Base-by-base conservation (phyloP, 768 basidiomycete genomes). In the Podaxis sp. region DNA sequence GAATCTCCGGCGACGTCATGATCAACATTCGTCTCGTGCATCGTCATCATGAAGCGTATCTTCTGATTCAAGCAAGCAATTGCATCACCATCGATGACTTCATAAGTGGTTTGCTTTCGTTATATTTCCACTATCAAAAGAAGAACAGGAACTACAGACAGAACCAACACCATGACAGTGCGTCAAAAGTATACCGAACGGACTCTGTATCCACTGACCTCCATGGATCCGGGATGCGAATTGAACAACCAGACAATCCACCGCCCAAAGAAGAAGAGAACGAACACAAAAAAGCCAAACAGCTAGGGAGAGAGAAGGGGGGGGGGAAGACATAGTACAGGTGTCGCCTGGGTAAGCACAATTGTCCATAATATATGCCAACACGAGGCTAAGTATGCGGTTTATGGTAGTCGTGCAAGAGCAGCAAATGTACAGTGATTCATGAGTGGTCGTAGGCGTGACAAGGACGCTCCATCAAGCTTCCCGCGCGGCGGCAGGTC, bases 221-320 rank as follows among this genome's bases (percentile, higher is more conserved):
- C 42, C 21, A n/a, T 7, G 32, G 28, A 38, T 37, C 50, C 23
- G 35, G 32, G 35, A 54, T 48, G 44, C 23, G 32, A 54, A 46
- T 27, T 18, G 52, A 54, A 38, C 25, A 61, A 35, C 32, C 47
- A 59, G 28, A 62, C 36, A 59, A 48, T 69, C 68, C 65, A 62
- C 63, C 59, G 63, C 66, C 66, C 65, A 40, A 62, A 50, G 46
- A 62, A 50, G 46, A 54, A 62, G 65, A 63, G 56, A 47, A 57
- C 52, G 57, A 61, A n/a, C 42, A 18, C 42, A 42, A 53, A 18
- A 28, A 59, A 37, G 56, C 47, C 56, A 13, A 42, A 60, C 42
- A 48, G 16, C 16, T 44, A 50, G 47, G 38, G 55, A 35, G 47
- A 35, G 38, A 42, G 55, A 3, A 3, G 25, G 60, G 28, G 50